A percentile compares a stretch with the other conserved stretches of the same genome.
Conservation (phyloP, 2,329 filamentous ascomycete species). For the Aspergillus sergii region DNA sequence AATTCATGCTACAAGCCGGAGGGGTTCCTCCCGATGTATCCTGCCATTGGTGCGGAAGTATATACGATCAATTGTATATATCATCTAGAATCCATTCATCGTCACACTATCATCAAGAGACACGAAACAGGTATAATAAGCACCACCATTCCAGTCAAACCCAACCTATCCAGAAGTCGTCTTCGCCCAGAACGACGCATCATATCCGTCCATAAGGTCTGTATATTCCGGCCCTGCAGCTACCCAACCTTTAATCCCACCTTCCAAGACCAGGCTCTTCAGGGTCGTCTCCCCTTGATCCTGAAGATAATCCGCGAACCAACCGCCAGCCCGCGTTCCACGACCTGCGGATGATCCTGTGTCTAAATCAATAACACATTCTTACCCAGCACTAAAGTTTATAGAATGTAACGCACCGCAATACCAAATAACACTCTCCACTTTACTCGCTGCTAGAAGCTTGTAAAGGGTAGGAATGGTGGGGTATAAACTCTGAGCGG, state of each 20-base stretch:
- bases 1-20: too few species aligned
- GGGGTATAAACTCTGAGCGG: slow-evolving; percentile 44
- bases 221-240: slow-evolving; percentile 52
- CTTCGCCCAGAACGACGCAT: neutral
- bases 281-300: slow-evolving; percentile 45
- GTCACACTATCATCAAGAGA: neutral
- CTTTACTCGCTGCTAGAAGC: slow-evolving; percentile 31
- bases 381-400: too few species aligned
- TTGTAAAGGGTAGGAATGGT: slow-evolving; percentile 39
- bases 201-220: slow-evolving; percentile 44
- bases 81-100: too few species aligned
- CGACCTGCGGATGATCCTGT: slow-evolving; percentile 59
- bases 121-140: too few species aligned
- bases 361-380: neutral
- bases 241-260: slow-evolving; percentile 60
- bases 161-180: neutral
- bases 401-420: slow-evolving; percentile 37
- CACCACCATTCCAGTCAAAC: too few species aligned
- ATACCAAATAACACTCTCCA: slow-evolving; percentile 43
- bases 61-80: too few species aligned
- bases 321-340: slow-evolving; percentile 57
- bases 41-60: too few species aligned
- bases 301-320: slow-evolving; percentile 57
- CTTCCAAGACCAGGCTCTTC: slow-evolving; percentile 53
- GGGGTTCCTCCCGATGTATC: too few species aligned